Percentiles rank a stretch among this genome's conserved stretches.
These are phyloP conservation scores for Apophysomyces sp. DNA, from an alignment of 371 early-diverging fungal genomes.

Conservation along the genomic window DNA sequence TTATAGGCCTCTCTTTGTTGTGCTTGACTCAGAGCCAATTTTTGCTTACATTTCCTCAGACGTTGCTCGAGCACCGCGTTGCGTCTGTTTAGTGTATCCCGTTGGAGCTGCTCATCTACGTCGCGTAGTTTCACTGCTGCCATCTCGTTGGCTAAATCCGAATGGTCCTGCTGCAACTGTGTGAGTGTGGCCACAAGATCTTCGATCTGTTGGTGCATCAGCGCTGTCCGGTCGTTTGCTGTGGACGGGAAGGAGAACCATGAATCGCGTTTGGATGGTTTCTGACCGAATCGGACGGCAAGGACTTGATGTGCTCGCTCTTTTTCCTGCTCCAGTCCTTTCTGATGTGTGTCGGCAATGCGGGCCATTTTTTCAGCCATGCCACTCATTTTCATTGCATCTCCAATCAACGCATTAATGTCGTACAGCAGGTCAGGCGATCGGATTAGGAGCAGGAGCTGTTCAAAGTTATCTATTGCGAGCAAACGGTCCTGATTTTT, in stretches of 20 bases:
- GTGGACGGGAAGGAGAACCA: neutral
- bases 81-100: conserved; percentile 30
- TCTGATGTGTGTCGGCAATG: conserved; percentile 58
- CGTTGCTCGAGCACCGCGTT: conserved; percentile 32
- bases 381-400: conserved; percentile 62
- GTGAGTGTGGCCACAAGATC: conserved; percentile 54
- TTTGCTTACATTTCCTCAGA: conserved; percentile 38
- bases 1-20: neutral
- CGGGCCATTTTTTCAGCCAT: conserved; percentile 58
- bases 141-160: conserved; percentile 42
- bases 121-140: conserved; percentile 50
- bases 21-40: conserved; percentile 20
- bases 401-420: conserved; percentile 63
- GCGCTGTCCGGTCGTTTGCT: conserved; percentile 3
- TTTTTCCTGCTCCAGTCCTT: conserved; percentile 46
- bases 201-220: conserved; percentile 53
- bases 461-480: conserved; percentile 70
- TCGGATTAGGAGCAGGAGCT: conserved; percentile 68
- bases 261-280: neutral
- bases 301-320: conserved; percentile 46
- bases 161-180: conserved; percentile 53
- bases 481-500: conserved; percentile 69
- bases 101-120: conserved; percentile 44
- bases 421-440: conserved; percentile 65
- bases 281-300: conserved; percentile 20